Conservation (phyloP, 257 asterid genomes). For the Scutellaria baicalensis region DNA sequence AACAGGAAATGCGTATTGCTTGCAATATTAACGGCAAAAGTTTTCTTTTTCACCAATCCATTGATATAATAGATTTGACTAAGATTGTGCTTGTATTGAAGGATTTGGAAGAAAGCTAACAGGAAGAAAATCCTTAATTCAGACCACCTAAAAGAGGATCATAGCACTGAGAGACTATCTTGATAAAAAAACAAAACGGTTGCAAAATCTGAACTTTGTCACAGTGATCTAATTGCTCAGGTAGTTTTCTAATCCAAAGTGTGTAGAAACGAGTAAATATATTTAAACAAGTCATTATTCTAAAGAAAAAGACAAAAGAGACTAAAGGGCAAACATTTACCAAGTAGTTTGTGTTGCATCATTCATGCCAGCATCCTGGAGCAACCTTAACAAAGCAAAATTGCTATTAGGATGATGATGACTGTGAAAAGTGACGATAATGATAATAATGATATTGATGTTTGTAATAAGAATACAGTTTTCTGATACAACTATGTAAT, state of each 20-base stretch:
- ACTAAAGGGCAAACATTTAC: constrained; percentile 26
- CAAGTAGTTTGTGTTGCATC: constrained; percentile 83
- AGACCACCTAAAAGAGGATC: not conserved
- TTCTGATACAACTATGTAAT: not conserved
- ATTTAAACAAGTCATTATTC: not conserved
- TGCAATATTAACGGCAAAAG: not conserved
- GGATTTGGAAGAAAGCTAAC: not conserved
- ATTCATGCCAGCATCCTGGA: constrained; percentile 88
- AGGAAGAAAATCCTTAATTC: not conserved
- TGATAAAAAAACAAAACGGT: not conserved
- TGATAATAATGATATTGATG: not conserved
- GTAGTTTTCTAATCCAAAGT: not conserved
- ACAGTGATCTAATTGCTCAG: not conserved
- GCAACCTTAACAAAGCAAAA: constrained; percentile 46
- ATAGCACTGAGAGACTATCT: not conserved
- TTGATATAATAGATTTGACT: not conserved
- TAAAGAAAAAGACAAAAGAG: not conserved
- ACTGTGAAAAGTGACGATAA: not conserved
- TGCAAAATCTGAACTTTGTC: not conserved
- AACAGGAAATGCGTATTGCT: not conserved
- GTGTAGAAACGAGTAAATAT: not conserved
- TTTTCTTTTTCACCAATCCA: not conserved
- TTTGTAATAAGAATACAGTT: not conserved
- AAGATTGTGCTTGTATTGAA: not conserved
- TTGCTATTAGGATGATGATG: not conserved